Conservation (phyloP, 78 protist species). For the Guillardia theta region DNA sequence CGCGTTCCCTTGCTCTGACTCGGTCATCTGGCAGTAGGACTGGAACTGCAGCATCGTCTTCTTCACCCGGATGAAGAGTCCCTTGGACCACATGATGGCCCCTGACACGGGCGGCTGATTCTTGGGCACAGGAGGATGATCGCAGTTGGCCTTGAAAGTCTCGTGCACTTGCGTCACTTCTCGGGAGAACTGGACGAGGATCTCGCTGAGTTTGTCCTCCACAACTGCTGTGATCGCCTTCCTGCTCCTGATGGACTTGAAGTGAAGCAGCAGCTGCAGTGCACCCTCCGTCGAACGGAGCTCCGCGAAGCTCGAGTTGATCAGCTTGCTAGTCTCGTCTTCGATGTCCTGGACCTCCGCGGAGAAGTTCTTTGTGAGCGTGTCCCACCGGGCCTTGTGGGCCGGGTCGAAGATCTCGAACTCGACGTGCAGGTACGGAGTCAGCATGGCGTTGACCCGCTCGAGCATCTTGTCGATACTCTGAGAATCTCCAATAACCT, state of each 20-base stretch:
- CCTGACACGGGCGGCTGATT: constrained; percentile 87
- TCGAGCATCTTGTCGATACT: constrained; percentile 55
- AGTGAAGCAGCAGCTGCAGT: constrained; percentile 66
- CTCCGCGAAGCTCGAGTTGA: constrained; percentile 61
- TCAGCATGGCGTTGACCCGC: constrained; percentile 2
- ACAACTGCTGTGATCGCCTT: constrained; percentile 8
- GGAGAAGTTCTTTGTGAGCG: background rate
- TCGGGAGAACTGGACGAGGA: constrained; percentile 51
- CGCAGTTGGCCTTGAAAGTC: background rate
- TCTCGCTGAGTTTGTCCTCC: constrained; percentile 57
- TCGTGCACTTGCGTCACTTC: background rate
- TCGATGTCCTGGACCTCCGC: constrained; percentile 15
- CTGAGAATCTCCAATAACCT: constrained; percentile 70
- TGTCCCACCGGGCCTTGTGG: background rate
- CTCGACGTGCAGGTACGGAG: constrained; percentile 2
- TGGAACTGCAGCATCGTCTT: constrained; percentile 69
- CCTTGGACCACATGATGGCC: constrained; percentile 72
- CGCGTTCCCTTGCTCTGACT: background rate
- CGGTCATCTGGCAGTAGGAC: background rate
- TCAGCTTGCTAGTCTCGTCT: constrained; percentile 40
- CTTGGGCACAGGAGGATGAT: constrained; percentile 74
- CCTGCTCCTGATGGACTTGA: constrained; percentile 43
- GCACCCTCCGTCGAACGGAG: constrained; percentile 77
- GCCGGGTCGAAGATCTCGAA: constrained; percentile 55
- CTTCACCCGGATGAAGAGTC: constrained; percentile 71